phyloP scores from a whole-genome alignment of 495 filamentous ascomycete species.

The Niebla homalea region DNA sequence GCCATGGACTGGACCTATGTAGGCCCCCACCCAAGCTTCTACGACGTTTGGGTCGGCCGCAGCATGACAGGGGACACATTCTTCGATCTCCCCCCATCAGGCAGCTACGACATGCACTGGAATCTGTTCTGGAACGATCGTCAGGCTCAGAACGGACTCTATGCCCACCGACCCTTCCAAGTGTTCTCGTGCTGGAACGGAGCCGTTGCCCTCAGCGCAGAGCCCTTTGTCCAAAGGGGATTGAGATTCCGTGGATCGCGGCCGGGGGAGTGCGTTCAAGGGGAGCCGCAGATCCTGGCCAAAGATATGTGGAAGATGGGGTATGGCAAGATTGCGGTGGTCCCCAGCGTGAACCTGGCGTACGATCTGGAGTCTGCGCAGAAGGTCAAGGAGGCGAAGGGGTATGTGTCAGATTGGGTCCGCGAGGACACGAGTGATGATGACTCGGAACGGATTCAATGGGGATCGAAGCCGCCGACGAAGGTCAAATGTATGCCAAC shows the following conservation, averaged over 20 bases:
- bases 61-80: conserved; percentile 36
- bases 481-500: conserved; percentile 20
- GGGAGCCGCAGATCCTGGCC: conserved; percentile 4
- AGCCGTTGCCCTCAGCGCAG: conserved; percentile 24
- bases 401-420: conserved; percentile 25
- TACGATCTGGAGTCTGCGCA: conserved; percentile 26
- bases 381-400: conserved; percentile 28
- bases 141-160: conserved; percentile 20
- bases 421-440: neutral
- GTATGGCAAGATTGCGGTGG: conserved; percentile 9
- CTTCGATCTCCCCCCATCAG: conserved; percentile 33
- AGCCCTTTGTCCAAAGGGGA: conserved; percentile 20
- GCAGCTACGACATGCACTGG: conserved; percentile 27
- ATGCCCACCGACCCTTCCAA: conserved; percentile 29
- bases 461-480: conserved; percentile 15
- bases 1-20: conserved; percentile 39
- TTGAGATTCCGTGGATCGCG: conserved; percentile 23
- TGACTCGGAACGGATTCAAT: conserved; percentile 11
- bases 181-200: conserved; percentile 45
- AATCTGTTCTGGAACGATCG: conserved; percentile 15
- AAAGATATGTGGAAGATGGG: conserved; percentile 8
- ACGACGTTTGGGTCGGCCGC: conserved; percentile 40
- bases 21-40: conserved; percentile 29
- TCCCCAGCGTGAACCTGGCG: conserved; percentile 29
- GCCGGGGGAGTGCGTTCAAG: conserved; percentile 4